phyloP scores from a whole-genome alignment of 164 flowering plant species.

The Piper longum region DNA sequence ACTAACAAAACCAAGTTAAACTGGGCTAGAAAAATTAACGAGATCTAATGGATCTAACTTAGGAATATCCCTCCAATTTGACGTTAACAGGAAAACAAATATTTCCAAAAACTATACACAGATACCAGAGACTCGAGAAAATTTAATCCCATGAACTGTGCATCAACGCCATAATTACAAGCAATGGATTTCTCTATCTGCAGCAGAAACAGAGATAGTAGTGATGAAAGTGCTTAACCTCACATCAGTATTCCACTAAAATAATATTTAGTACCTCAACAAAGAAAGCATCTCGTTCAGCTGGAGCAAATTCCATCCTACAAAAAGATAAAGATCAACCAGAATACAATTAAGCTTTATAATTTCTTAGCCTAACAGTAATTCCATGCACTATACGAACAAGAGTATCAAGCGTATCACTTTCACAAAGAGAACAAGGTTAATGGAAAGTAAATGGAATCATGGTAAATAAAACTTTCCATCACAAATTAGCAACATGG shows the following conservation, averaged over 20 bases:
- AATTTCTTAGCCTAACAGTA: too few species aligned
- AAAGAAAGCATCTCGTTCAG: conserved; percentile 61
- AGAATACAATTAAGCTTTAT: background rate
- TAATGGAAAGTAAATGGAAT: too few species aligned
- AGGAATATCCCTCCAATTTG: too few species aligned
- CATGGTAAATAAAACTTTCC: too few species aligned
- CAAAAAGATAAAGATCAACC: conserved; percentile 1
- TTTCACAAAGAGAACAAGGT: too few species aligned
- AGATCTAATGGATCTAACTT: too few species aligned
- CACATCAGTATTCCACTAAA: background rate
- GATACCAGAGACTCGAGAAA: conserved; percentile 83
- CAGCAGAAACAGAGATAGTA: background rate
- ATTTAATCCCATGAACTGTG: conserved; percentile 64
- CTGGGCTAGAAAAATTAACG: too few species aligned
- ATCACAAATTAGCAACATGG: too few species aligned
- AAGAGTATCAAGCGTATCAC: too few species aligned
- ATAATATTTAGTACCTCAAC: conserved; percentile 41
- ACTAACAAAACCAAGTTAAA: too few species aligned
- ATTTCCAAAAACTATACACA: background rate
- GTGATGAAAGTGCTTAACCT: background rate
- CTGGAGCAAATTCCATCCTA: conserved; percentile 73
- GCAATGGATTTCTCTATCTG: conserved; percentile 69
- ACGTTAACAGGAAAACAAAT: background rate
- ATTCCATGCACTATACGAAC: too few species aligned
- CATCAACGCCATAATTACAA: conserved; percentile 65